Conservation (phyloP, 2,329 filamentous ascomycete species). For the Simplicillium sp. region DNA sequence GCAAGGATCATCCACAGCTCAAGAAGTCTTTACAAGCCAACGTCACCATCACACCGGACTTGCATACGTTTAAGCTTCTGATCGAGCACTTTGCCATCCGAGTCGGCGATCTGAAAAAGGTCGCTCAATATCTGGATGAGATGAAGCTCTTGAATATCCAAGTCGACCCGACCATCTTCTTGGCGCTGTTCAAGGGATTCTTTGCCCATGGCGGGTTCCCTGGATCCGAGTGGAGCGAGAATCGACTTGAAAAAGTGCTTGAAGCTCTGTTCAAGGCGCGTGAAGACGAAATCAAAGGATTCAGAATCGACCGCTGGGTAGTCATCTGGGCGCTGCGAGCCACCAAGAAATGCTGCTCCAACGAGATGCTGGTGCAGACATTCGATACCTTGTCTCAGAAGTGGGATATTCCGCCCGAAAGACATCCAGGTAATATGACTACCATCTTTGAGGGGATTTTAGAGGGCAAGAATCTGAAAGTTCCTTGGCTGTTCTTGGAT, state of each 20-base stretch:
- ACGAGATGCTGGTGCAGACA: constrained; percentile 40
- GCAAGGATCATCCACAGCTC: constrained; percentile 46
- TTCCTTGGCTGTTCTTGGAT: constrained; percentile 7
- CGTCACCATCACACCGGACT: constrained; percentile 61
- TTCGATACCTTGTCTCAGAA: constrained; percentile 40
- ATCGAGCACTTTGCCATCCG: constrained; percentile 63
- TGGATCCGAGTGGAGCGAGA: constrained; percentile 61
- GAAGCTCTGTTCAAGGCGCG: constrained; percentile 49
- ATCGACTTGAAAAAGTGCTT: constrained; percentile 61
- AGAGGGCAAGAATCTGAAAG: constrained; percentile 20
- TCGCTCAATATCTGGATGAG: constrained; percentile 66
- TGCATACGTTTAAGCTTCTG: constrained; percentile 71
- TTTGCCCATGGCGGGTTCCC: constrained; percentile 55
- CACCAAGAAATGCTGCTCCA: constrained; percentile 49
- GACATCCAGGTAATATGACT: constrained; percentile 36
- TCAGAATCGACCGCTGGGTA: constrained; percentile 52
- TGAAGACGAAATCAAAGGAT: constrained; percentile 32
- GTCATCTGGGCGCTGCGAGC: constrained; percentile 52
- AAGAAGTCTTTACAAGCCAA: constrained; percentile 45
- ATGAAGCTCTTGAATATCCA: constrained; percentile 64
- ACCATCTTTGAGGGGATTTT: constrained; percentile 33
- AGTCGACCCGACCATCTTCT: constrained; percentile 67
- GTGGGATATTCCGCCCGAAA: constrained; percentile 31
- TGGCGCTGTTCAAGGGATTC: constrained; percentile 79
- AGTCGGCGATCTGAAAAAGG: constrained; percentile 61